phyloP scores from a whole-genome alignment of 2,329 filamentous ascomycete species.

The Stagonosporopsis chrysanthemi region DNA sequence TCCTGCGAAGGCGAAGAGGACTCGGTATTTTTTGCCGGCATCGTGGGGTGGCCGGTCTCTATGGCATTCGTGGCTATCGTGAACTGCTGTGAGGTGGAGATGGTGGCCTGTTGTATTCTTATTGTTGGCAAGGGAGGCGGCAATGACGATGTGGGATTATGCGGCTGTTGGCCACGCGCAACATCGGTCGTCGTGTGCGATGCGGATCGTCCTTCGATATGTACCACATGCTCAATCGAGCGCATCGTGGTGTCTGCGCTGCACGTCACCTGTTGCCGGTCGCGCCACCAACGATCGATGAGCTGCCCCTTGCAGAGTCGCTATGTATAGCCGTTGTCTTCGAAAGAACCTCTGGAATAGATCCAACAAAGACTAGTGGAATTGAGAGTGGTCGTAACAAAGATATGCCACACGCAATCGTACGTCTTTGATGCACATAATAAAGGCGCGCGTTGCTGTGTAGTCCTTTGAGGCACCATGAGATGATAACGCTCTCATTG shows the following conservation, averaged over 20 bases:
- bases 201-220: slow-evolving; percentile 17
- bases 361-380: slow-evolving; percentile 1
- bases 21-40: slow-evolving; percentile 1
- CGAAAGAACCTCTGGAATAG: not conserved
- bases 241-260: slow-evolving; percentile 1
- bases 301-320: slow-evolving; percentile 9
- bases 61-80: slow-evolving; percentile 4
- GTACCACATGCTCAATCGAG: slow-evolving; percentile 6
- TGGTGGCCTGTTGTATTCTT: slow-evolving; percentile 20
- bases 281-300: slow-evolving; percentile 16
- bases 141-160: not conserved
- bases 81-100: slow-evolving; percentile 14
- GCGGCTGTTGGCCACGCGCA: slow-evolving; percentile 8
- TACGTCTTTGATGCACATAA: not conserved
- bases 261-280: slow-evolving; percentile 13
- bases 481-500: slow-evolving; percentile 1
- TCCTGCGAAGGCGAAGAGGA: slow-evolving; percentile 1
- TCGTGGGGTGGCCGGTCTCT: not conserved
- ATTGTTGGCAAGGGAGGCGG: slow-evolving; percentile 11
- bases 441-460: not conserved
- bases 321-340: slow-evolving; percentile 8
- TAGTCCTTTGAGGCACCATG: not conserved
- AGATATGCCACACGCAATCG: not conserved
- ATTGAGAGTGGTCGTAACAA: not conserved
- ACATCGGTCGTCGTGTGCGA: slow-evolving; percentile 5